Percentiles rank a stretch among this genome's conserved stretches.
Evolutionary conservation across 306 rosid species (phyloP).

Genomic region (Pueraria montana): DNA sequence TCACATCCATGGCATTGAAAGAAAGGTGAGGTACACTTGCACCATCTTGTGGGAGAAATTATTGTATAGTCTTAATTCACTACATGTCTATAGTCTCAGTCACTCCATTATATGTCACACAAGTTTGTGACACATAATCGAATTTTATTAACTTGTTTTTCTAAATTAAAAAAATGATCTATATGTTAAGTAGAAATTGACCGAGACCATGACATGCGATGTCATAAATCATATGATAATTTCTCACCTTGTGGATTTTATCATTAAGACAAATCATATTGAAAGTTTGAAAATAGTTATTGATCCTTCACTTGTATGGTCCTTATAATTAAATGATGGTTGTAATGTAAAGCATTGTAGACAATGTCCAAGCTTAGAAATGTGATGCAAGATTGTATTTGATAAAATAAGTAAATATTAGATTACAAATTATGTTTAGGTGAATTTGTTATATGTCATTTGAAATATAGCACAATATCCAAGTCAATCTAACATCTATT

Average conservation of each 20-base stretch:
- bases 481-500: neutral
- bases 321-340: neutral
- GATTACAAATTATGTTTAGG: neutral
- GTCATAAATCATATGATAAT: neutral
- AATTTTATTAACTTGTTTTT: neutral
- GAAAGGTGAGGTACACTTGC: conserved; percentile 62
- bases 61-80: too few relatives aligned
- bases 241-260: neutral
- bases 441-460: neutral
- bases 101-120: neutral
- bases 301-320: neutral
- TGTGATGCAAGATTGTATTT: neutral
- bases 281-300: neutral
- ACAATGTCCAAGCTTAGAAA: neutral
- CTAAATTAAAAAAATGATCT: too few relatives aligned
- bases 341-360: neutral
- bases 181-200: too few relatives aligned
- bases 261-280: neutral
- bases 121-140: neutral
- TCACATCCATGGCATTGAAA: conserved; percentile 62
- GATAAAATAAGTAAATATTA: conserved; percentile 11
- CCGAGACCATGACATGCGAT: neutral
- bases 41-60: neutral
- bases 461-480: neutral
- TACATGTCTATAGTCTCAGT: too few relatives aligned